Base-by-base conservation (phyloP, 306 rosid genomes). In the Inga leiocalycina region DNA sequence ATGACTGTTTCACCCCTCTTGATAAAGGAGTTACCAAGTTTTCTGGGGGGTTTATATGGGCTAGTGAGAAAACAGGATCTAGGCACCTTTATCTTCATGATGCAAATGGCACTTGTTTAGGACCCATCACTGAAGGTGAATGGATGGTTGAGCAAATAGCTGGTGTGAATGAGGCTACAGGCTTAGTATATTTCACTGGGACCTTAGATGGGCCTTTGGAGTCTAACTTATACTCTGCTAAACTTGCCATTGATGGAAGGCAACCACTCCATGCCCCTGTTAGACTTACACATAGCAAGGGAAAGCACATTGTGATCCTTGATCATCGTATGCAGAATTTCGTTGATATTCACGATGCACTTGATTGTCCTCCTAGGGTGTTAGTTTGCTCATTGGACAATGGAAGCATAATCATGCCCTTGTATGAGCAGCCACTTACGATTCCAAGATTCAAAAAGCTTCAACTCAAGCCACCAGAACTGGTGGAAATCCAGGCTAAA, bases 121-220 rank as follows among this genome's bases (percentile, higher is more conserved):
- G 99, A 75, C 91, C 97, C 76, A 87, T 94, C 77, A 97, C 99
- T 11, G 94, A 91, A 90, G 99, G 99, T 68, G 95, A 94, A 56
- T 97, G 99, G 99, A 90, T 97, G 97, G 99, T 97, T 70, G 99
- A 97, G 85, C 98, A 91, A 89, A 91, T 97, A 41, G 95, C 97
- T 2, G 99, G 99, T 27, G 90, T 97, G 79, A 92, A 97, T 35
- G 98, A 97, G 80, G 97, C 92, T 76, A 85, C 85, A 4, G 97
- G 97, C 83, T 88, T 90, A 68, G 83, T 94, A 57, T 97, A 97
- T 85, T 97, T 97, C 76, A 92, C 98, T 2, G 99, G 95, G 78
- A 97, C 98, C 81, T 87, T 88, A 20, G 97, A 94, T 20, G 91
- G 99, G 59, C 99, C 99, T 57, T 82, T 97, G 77, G 98, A 97